A percentile compares a stretch with the other conserved stretches of the same genome.
Evolutionary conservation across 805 yeast species (phyloP).

Genomic region (Zygosaccharomyces bisporus): DNA sequence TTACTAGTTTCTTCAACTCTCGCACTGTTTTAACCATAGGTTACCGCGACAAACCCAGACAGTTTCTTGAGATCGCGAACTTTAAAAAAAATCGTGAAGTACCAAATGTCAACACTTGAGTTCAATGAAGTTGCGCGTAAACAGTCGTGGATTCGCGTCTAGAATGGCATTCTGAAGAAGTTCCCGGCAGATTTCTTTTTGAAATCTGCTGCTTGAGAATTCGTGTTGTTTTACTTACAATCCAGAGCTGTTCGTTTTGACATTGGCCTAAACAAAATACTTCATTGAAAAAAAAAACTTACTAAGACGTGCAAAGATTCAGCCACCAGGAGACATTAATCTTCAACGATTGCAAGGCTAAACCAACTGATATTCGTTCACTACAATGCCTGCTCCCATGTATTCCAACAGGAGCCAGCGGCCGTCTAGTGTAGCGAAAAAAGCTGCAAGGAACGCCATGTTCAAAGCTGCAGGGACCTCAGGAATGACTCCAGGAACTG

Average conservation of each 20-base stretch:
- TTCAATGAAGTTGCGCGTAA: background rate
- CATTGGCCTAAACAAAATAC: background rate
- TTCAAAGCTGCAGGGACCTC: conserved; percentile 15
- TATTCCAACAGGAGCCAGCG: conserved; percentile 8
- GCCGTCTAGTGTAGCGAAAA: conserved; percentile 24
- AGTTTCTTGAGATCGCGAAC: conserved; percentile 11
- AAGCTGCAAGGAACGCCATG: conserved; percentile 32
- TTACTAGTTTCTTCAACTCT: background rate
- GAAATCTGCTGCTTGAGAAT: background rate
- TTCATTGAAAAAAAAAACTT: background rate
- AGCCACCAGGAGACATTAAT: background rate
- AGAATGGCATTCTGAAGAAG: background rate
- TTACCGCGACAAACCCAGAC: conserved; percentile 15
- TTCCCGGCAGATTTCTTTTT: background rate
- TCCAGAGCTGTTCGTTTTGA: background rate
- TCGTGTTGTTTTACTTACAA: background rate
- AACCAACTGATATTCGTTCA: conserved; percentile 26
- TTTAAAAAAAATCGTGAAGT: background rate
- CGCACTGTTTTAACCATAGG: background rate
- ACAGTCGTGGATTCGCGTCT: background rate
- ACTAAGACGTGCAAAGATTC: background rate
- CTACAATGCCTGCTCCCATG: conserved; percentile 12
- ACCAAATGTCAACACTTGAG: background rate
- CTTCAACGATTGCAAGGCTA: background rate
- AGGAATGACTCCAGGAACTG: conserved; percentile 6